These are phyloP conservation scores for Nymphaea thermarum DNA, from an alignment of 164 flowering plant genomes.

Conservation along the genomic window DNA sequence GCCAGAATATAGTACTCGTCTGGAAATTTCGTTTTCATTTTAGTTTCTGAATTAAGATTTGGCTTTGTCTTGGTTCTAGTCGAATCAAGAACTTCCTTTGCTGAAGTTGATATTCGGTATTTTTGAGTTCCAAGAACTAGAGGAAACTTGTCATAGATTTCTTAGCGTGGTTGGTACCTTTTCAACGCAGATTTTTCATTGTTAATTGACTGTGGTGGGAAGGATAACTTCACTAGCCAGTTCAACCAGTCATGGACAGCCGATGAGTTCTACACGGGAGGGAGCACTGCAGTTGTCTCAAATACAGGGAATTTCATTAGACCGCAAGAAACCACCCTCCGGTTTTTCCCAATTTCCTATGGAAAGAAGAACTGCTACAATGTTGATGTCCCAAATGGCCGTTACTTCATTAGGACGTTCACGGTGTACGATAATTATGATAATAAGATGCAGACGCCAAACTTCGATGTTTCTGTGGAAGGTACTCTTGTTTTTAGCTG, in stretches of 20 bases:
- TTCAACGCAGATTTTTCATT: slow-evolving; percentile 23
- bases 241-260: slow-evolving; percentile 65
- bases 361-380: slow-evolving; percentile 96
- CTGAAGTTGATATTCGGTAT: not conserved
- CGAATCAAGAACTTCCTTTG: not conserved
- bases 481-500: slow-evolving; percentile 82
- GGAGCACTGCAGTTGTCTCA: slow-evolving; percentile 58
- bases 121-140: not conserved
- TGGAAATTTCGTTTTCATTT: too few relatives aligned
- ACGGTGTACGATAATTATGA: slow-evolving; percentile 91
- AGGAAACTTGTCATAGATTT: not conserved
- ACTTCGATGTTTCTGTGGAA: slow-evolving; percentile 75
- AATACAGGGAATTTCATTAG: slow-evolving; percentile 57
- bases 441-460: slow-evolving; percentile 68
- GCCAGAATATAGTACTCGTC: not conserved
- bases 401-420: slow-evolving; percentile 75
- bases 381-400: slow-evolving; percentile 43
- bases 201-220: slow-evolving; percentile 77
- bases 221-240: slow-evolving; percentile 36
- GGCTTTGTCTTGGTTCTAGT: not conserved
- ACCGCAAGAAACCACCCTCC: slow-evolving; percentile 61
- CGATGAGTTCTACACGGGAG: slow-evolving; percentile 71
- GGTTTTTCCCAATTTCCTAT: slow-evolving; percentile 73
- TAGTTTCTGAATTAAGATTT: not conserved
- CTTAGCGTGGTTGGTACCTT: not conserved